Conservation (phyloP, 495 filamentous ascomycete species). For the Neurospora hispaniola region DNA sequence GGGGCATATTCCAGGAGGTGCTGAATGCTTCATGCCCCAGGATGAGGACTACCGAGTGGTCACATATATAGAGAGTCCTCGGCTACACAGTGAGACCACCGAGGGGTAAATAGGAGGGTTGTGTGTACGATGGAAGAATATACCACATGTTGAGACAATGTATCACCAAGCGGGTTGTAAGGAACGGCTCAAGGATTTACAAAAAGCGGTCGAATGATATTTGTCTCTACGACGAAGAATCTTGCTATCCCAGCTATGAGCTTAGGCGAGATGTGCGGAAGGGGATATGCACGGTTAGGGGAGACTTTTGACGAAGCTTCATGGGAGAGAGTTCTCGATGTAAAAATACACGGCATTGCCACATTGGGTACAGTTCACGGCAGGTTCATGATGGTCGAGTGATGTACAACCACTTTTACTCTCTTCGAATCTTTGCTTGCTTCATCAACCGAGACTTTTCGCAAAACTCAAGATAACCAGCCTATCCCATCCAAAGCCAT, state of each 20-base stretch:
- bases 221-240: background rate
- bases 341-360: background rate
- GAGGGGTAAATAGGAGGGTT: background rate
- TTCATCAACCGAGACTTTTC: background rate
- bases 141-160: background rate
- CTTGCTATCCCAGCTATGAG: background rate
- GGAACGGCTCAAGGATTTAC: background rate
- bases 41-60: background rate
- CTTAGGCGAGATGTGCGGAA: background rate
- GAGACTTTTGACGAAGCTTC: background rate
- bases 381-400: background rate
- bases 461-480: background rate
- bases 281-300: background rate
- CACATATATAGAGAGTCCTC: background rate
- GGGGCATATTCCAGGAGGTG: background rate
- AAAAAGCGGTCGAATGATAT: background rate
- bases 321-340: background rate
- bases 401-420: background rate
- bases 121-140: background rate
- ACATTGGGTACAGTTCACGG: background rate
- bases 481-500: background rate
- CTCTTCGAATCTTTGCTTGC: background rate
- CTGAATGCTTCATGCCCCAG: background rate
- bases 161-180: background rate
- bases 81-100: background rate